Percentiles rank a stretch among this genome's conserved stretches.
Conservation (phyloP, 768 basidiomycete genomes). For the Zangia roseola region DNA sequence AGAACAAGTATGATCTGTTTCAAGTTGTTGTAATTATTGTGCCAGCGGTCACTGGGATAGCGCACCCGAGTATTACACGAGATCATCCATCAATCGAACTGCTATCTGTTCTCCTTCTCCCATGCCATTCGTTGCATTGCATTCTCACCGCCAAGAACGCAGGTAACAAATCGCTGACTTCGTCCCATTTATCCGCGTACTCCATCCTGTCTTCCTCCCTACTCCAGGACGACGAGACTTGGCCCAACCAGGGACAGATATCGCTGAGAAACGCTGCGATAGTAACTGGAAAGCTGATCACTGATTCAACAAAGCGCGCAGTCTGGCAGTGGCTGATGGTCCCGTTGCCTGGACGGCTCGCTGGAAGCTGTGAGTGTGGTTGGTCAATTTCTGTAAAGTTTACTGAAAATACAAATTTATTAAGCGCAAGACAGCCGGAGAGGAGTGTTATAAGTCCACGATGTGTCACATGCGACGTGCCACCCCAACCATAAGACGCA, state of each 20-base stretch:
- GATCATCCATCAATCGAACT: too few species aligned
- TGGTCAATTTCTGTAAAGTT: constrained; percentile 21
- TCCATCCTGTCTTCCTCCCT: constrained; percentile 2
- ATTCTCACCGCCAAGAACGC: constrained; percentile 21
- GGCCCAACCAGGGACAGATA: constrained; percentile 17
- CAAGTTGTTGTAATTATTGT: too few species aligned
- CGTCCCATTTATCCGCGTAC: constrained; percentile 13
- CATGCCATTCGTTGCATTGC: constrained; percentile 12
- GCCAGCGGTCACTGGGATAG: too few species aligned
- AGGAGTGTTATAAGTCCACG: constrained; percentile 24
- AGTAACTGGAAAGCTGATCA: constrained; percentile 14
- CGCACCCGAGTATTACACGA: too few species aligned
- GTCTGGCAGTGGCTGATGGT: constrained; percentile 6
- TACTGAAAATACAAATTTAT: constrained; percentile 16
- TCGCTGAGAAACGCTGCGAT: constrained; percentile 29
- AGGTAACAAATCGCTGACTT: constrained; percentile 23
- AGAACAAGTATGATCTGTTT: too few species aligned
- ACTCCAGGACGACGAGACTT: too few species aligned
- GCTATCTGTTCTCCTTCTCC: neutral
- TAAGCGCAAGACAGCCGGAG: constrained; percentile 3
- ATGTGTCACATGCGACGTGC: constrained; percentile 16
- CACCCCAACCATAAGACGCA: constrained; percentile 17
- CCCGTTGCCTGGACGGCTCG: constrained; percentile 9
- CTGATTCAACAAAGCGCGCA: constrained; percentile 22
- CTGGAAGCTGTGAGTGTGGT: neutral